Conservation (phyloP, 805 yeast genomes). For the Kazachstania bromeliacearum region DNA sequence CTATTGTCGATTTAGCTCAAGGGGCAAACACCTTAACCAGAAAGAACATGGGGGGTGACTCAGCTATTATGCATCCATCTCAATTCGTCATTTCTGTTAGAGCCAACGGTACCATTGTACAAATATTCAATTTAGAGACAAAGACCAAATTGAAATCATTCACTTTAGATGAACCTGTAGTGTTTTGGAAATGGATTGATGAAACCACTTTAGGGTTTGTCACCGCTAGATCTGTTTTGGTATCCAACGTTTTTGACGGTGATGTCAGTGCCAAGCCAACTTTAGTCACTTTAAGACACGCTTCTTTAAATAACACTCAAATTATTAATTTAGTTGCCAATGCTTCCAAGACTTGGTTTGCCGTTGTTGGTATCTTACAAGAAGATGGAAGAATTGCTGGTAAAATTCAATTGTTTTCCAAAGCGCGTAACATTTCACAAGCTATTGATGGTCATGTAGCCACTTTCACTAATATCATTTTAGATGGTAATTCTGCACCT, state of each 20-base stretch:
- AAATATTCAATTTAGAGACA: slow-evolving; percentile 79
- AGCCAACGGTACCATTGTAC: slow-evolving; percentile 94
- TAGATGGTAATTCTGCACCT: slow-evolving; percentile 60
- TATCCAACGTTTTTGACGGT: slow-evolving; percentile 78
- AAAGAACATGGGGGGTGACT: slow-evolving; percentile 94
- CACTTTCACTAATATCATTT: slow-evolving; percentile 64
- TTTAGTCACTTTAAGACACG: slow-evolving; percentile 75
- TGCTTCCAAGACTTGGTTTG: slow-evolving; percentile 80
- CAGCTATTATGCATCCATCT: slow-evolving; percentile 93
- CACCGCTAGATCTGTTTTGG: slow-evolving; percentile 63
- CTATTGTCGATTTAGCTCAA: slow-evolving; percentile 76
- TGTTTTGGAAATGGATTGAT: slow-evolving; percentile 91
- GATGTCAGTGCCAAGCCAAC: slow-evolving; percentile 71
- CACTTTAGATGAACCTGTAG: slow-evolving; percentile 78
- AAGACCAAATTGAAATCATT: slow-evolving; percentile 85
- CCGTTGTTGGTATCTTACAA: slow-evolving; percentile 89
- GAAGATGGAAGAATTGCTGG: slow-evolving; percentile 93
- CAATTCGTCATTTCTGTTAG: slow-evolving; percentile 83
- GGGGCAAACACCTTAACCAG: slow-evolving; percentile 73
- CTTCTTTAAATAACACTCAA: slow-evolving; percentile 67
- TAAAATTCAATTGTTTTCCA: slow-evolving; percentile 85
- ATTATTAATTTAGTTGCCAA: slow-evolving; percentile 85
- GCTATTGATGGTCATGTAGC: slow-evolving; percentile 98
- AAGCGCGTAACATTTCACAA: slow-evolving; percentile 85
- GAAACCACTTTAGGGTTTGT: slow-evolving; percentile 70